Conservation (phyloP, 208 protist species). For the Leishmania braziliensis region DNA sequence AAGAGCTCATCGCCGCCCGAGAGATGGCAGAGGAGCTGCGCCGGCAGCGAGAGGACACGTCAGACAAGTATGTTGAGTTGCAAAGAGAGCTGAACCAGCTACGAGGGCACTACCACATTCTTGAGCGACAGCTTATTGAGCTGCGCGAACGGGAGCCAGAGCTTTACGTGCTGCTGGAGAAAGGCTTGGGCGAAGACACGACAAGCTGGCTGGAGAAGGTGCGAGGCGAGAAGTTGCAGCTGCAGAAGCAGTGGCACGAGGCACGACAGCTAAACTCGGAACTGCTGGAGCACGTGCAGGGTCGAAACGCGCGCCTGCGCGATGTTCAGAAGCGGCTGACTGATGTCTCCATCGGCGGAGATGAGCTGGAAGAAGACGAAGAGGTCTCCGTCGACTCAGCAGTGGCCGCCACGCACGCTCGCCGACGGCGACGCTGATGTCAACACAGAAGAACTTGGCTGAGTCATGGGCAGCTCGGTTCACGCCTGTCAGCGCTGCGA, state of each 20-base stretch:
- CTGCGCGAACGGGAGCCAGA: slow-evolving; percentile 41
- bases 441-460: not conserved
- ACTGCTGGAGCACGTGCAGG: slow-evolving; percentile 60
- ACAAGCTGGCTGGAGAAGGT: slow-evolving; percentile 62
- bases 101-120: slow-evolving; percentile 36
- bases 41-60: slow-evolving; percentile 13
- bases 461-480: not conserved
- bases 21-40: slow-evolving; percentile 32
- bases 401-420: not conserved
- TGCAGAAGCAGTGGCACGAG: slow-evolving; percentile 58
- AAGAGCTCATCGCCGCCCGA: slow-evolving; percentile 33
- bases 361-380: not conserved
- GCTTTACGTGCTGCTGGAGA: slow-evolving; percentile 63
- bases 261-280: slow-evolving; percentile 57
- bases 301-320: slow-evolving; percentile 55
- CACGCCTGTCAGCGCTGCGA: not conserved
- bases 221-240: slow-evolving; percentile 42
- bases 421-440: not conserved
- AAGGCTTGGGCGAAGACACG: slow-evolving; percentile 36
- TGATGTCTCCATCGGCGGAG: slow-evolving; percentile 20
- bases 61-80: slow-evolving; percentile 33
- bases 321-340: slow-evolving; percentile 53
- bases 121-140: slow-evolving; percentile 54
- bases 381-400: not conserved
- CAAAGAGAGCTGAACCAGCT: slow-evolving; percentile 54